phyloP scores from a whole-genome alignment of 768 basidiomycete genomes.

The Russula compacta region DNA sequence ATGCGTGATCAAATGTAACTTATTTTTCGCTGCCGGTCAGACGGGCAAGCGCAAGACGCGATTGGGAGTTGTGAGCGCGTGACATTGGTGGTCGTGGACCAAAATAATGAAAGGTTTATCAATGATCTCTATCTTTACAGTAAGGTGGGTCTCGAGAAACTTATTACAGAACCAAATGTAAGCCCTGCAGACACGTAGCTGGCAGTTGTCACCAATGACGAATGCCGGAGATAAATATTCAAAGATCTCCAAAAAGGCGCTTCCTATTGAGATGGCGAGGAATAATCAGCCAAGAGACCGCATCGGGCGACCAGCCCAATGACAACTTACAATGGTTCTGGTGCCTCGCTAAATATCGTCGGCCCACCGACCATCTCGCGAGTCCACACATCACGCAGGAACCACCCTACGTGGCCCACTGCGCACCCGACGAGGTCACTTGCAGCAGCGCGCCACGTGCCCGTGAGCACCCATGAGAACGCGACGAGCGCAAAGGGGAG shows the following conservation, averaged over 20 bases:
- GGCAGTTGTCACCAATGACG: neutral
- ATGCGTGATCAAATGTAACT: slow-evolving; percentile 8
- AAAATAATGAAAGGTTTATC: neutral
- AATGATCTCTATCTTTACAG: neutral
- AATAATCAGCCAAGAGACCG: neutral
- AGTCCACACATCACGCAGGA: slow-evolving; percentile 80
- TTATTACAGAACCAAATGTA: neutral
- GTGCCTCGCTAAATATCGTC: slow-evolving; percentile 64
- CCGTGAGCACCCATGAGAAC: slow-evolving; percentile 76
- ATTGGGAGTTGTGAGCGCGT: neutral
- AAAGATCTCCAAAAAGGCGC: slow-evolving; percentile 54
- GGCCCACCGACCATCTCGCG: slow-evolving; percentile 76
- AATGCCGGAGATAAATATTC: neutral
- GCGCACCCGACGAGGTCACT: slow-evolving; percentile 78
- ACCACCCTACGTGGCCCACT: slow-evolving; percentile 83
- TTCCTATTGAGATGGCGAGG: slow-evolving; percentile 34
- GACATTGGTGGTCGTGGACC: neutral
- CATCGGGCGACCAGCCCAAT: neutral
- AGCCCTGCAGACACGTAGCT: neutral
- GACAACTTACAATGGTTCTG: slow-evolving; percentile 52
- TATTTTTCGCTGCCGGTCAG: neutral
- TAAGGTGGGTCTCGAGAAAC: neutral
- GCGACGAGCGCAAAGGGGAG: slow-evolving; percentile 86
- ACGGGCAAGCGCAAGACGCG: neutral
- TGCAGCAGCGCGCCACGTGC: slow-evolving; percentile 75